Percentiles rank a stretch among this genome's conserved stretches.
Evolutionary conservation across 257 asterid species (phyloP).

Genomic region (Primulina eburnea): DNA sequence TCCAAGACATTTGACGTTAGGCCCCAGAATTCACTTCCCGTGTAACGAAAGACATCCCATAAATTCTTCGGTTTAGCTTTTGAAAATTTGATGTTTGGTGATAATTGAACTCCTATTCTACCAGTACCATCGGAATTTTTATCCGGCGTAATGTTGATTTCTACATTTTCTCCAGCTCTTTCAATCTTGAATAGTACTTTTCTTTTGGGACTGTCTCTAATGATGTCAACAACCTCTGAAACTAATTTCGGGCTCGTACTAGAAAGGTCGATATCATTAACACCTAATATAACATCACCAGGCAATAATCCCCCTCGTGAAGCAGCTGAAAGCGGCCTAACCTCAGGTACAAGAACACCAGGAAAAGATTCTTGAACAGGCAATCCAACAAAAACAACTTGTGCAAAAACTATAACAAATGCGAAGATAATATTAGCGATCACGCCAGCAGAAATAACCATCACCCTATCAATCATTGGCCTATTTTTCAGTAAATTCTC

Average conservation of each 20-base stretch:
- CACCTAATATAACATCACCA: constrained; percentile 84
- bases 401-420: constrained; percentile 62
- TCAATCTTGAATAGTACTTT: constrained; percentile 56
- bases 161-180: constrained; percentile 54
- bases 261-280: constrained; percentile 50
- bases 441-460: constrained; percentile 96
- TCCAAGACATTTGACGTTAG: constrained; percentile 65
- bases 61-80: constrained; percentile 60
- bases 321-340: constrained; percentile 89
- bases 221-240: constrained; percentile 73
- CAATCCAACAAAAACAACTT: constrained; percentile 83
- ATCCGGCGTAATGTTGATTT: constrained; percentile 67
- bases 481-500: constrained; percentile 77
- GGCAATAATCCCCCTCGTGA: constrained; percentile 74
- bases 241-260: constrained; percentile 68
- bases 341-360: constrained; percentile 95
- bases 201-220: constrained; percentile 57
- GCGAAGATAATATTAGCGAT: constrained; percentile 85
- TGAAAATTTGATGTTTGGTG: constrained; percentile 69
- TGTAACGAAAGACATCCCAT: constrained; percentile 51
- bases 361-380: constrained; percentile 97
- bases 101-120: constrained; percentile 81
- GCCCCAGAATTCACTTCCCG: constrained; percentile 91
- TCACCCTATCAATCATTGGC: constrained; percentile 73
- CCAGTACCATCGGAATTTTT: constrained; percentile 79